Conservation (phyloP, 768 basidiomycete genomes). For the Clathrus columnatus region DNA sequence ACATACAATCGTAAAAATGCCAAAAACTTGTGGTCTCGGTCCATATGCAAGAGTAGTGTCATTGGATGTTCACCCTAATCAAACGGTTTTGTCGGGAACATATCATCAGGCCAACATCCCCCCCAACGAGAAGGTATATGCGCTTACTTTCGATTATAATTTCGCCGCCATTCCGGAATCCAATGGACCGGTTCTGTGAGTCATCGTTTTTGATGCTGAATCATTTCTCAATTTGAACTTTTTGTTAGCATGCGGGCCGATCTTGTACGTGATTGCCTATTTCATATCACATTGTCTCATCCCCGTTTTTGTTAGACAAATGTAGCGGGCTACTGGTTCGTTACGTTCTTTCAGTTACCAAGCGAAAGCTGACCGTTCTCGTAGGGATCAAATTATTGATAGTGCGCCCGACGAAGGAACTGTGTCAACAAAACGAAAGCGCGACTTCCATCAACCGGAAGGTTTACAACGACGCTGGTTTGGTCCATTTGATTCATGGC, state of each 20-base stretch:
- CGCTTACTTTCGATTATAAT: conserved; percentile 8
- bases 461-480: not conserved
- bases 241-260: not conserved
- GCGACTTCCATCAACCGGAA: no score
- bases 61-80: not conserved
- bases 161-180: conserved; percentile 3
- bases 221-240: not conserved
- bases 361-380: not conserved
- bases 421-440: no score
- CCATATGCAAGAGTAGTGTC: not conserved
- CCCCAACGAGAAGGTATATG: not conserved
- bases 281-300: not conserved
- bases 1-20: conserved; percentile 8
- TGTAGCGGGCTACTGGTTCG: not conserved
- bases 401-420: no score
- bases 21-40: conserved; percentile 1
- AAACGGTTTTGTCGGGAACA: not conserved
- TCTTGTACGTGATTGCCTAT: conserved; percentile 1
- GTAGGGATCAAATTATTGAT: not conserved
- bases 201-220: not conserved
- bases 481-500: not conserved
- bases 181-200: conserved; percentile 4
- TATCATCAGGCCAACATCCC: not conserved
- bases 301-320: not conserved
- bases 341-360: not conserved